Percentiles rank a stretch among this genome's conserved stretches.
These are phyloP conservation scores for Lasiodiplodia theobromae DNA, from an alignment of 2,329 filamentous ascomycete species.

Conservation along the genomic window DNA sequence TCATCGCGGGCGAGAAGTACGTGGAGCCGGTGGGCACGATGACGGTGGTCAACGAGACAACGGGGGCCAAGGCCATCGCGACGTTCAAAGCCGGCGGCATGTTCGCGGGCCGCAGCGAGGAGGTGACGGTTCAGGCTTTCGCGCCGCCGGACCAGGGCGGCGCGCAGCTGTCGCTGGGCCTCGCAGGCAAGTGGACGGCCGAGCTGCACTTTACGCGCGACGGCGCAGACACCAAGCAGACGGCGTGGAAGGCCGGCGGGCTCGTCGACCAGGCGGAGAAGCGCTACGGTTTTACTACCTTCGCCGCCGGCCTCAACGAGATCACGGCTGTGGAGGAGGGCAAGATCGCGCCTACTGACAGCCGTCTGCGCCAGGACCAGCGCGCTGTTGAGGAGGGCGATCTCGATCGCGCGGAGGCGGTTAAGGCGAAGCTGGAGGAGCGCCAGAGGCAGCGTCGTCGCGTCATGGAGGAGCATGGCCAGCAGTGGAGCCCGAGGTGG, in stretches of 20 bases:
- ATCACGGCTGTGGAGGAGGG: conserved; percentile 79
- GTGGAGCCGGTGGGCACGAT: conserved; percentile 93
- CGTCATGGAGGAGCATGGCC: conserved; percentile 76
- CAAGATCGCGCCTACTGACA: conserved; percentile 81
- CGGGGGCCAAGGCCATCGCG: conserved; percentile 80
- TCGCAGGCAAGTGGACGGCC: conserved; percentile 85
- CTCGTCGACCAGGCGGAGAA: conserved; percentile 80
- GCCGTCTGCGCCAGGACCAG: conserved; percentile 85
- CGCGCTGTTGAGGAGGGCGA: conserved; percentile 81
- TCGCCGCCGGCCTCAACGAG: conserved; percentile 87
- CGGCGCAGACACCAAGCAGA: conserved; percentile 65
- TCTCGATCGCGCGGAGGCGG: conserved; percentile 80
- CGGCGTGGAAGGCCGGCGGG: conserved; percentile 79
- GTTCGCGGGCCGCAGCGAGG: conserved; percentile 94
- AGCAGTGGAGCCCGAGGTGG: conserved; percentile 79
- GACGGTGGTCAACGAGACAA: conserved; percentile 83
- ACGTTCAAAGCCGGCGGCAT: conserved; percentile 96
- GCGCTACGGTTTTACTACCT: conserved; percentile 87
- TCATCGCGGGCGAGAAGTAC: conserved; percentile 98
- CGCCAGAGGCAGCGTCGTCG: conserved; percentile 77
- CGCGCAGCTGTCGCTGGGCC: conserved; percentile 67
- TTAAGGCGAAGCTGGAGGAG: conserved; percentile 87
- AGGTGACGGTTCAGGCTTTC: conserved; percentile 79
- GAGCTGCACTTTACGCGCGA: conserved; percentile 71
- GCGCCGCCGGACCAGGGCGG: conserved; percentile 64